These are phyloP conservation scores for Phaffomyces thermotolerans DNA, from an alignment of 805 yeast species.

Conservation along the genomic window DNA sequence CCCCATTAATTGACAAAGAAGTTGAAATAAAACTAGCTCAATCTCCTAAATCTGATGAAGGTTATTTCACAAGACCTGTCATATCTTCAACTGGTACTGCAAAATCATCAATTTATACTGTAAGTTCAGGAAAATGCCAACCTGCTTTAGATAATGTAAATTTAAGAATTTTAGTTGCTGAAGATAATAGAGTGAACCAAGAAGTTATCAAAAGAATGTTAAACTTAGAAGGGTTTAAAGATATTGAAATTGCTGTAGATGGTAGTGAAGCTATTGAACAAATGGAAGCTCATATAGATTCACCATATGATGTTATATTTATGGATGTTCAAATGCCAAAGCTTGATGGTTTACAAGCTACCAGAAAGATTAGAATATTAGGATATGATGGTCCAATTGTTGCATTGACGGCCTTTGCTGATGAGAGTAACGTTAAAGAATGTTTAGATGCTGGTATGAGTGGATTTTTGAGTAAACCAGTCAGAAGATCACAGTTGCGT, in stretches of 20 bases:
- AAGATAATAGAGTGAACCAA: conserved; percentile 90
- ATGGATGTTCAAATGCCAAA: conserved; percentile 99
- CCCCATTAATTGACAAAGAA: not conserved
- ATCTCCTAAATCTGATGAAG: not conserved
- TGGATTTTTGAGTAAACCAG: conserved; percentile 85
- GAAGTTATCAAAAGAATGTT: conserved; percentile 90
- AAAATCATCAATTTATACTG: conserved; percentile 16
- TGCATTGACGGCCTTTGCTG: conserved; percentile 94
- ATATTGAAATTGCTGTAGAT: conserved; percentile 76
- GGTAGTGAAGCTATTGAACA: conserved; percentile 82
- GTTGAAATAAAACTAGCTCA: not conserved
- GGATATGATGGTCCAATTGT: conserved; percentile 70
- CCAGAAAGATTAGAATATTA: conserved; percentile 63
- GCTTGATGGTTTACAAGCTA: conserved; percentile 83
- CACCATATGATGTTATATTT: conserved; percentile 63
- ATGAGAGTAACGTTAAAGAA: conserved; percentile 78
- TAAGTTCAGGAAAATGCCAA: conserved; percentile 8
- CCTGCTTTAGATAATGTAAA: conserved; percentile 16
- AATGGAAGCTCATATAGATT: conserved; percentile 30
- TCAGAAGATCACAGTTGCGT: conserved; percentile 60
- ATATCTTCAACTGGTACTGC: conserved; percentile 36
- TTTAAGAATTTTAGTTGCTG: conserved; percentile 74
- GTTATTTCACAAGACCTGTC: conserved; percentile 25
- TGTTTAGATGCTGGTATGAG: conserved; percentile 90
- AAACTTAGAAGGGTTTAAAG: conserved; percentile 67